Base-by-base conservation (phyloP, 192 early-diverging fungal genomes). In the Geranomyces michiganensis region DNA sequence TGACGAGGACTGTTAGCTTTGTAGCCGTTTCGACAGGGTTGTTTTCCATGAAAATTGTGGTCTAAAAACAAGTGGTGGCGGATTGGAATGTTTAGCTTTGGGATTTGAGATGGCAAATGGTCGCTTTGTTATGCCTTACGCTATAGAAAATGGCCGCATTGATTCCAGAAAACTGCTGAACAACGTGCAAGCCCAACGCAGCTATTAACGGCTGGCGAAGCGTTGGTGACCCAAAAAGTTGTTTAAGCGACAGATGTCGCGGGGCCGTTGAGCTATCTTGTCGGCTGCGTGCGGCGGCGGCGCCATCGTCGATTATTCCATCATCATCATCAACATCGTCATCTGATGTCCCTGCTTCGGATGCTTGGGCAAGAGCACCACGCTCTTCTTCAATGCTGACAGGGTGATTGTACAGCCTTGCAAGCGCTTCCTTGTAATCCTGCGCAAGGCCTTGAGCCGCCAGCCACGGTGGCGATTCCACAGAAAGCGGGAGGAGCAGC, bases 151-250 rank as follows among this genome's bases (percentile, higher is more conserved):
- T 90, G 12, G 94, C 92, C 12, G 90, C 92, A 75, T 94, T 96
- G 74, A 93, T 93, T 26, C 95, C 95, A 43, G 90, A 91, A 69
- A 94, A 89, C 77, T 96, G 95, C 76, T 96, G 95, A 0, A 89
- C 76, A 4, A 93, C 56, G 75, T 93, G 93, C 7, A 95, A 60
- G 19, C 92, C 80, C 1, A 94, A 47, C 4, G 87, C 85, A 51
- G 89, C 77, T 30, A 86, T 72, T 7, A 93, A 82, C 0, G 91
- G 87, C 19, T 83, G 75, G 9, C 86, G 79, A 62, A 92, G 76
- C 45, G 85, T 83, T 66, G 82, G 65, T 1, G 84, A 81, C 19
- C 76, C 79, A 51, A 92, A 77, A 10, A 92, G 81, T 29, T 82
- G 70, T 24, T 77, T 56, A 31, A 86, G 81, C 26, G 88, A 53